A percentile compares a stretch with the other conserved stretches of the same genome.
Evolutionary conservation across 495 filamentous ascomycete genomes (phyloP).

Genomic region (Aspergillus avenaceus): DNA sequence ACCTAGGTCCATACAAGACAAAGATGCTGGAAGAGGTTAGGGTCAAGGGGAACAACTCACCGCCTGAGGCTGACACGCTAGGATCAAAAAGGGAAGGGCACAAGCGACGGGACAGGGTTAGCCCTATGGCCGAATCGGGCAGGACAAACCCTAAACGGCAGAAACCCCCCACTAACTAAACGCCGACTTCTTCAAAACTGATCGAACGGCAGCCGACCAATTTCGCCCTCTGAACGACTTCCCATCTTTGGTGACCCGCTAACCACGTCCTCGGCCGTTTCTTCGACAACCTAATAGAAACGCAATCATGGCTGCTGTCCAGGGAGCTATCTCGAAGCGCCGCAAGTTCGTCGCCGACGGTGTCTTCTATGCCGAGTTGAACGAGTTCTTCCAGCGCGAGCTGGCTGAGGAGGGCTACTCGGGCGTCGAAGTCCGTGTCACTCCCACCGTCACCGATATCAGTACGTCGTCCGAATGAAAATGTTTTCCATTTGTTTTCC

Average conservation of each 20-base stretch:
- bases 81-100: conserved; percentile 18
- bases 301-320: conserved; percentile 62
- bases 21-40: background rate
- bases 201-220: conserved; percentile 20
- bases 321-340: conserved; percentile 86
- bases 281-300: conserved; percentile 39
- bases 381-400: conserved; percentile 99
- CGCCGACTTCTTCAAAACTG: conserved; percentile 31
- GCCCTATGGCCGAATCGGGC: conserved; percentile 34
- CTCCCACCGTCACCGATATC: conserved; percentile 99
- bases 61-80: conserved; percentile 6
- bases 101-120: conserved; percentile 46
- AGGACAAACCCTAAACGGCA: conserved; percentile 33
- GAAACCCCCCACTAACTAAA: conserved; percentile 47
- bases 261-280: conserved; percentile 27
- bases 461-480: conserved; percentile 49
- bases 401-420: conserved; percentile 99
- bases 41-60: background rate
- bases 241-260: conserved; percentile 21
- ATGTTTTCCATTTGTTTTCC: conserved; percentile 8
- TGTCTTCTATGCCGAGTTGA: conserved; percentile 99
- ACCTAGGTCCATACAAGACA: no score
- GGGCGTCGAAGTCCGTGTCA: conserved; percentile 98
- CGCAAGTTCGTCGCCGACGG: conserved; percentile 99
- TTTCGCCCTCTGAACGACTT: conserved; percentile 31